Conservation (phyloP, 345 rosid genomes). For the thale cress (Arabidopsis thaliana) region DNA sequence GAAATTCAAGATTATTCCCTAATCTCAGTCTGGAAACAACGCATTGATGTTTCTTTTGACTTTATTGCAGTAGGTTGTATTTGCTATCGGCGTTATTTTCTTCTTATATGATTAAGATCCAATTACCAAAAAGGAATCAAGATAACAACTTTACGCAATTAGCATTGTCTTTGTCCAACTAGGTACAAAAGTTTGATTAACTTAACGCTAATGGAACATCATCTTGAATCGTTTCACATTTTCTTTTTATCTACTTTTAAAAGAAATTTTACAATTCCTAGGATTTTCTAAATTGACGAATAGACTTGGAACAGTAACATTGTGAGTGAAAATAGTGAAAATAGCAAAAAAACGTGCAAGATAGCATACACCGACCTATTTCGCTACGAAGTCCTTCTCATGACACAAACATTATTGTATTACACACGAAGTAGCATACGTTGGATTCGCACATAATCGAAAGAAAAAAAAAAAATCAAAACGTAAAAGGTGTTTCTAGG, state of each 20-base stretch:
- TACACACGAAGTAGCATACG: constrained; percentile 7
- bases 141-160: background rate
- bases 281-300: constrained; percentile 36
- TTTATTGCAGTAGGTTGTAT: constrained; percentile 15
- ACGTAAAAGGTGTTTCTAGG: background rate
- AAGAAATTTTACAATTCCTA: constrained; percentile 26
- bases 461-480: background rate
- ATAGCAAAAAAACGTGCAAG: constrained; percentile 38
- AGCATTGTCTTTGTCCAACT: constrained; percentile 22
- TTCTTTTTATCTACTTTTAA: background rate
- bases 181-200: constrained; percentile 30
- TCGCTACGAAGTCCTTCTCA: background rate
- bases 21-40: constrained; percentile 21
- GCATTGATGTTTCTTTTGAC: constrained; percentile 24
- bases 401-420: constrained; percentile 14
- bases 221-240: constrained; percentile 8
- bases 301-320: background rate
- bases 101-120: constrained; percentile 8
- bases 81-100: constrained; percentile 6
- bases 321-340: constrained; percentile 4
- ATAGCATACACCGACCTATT: constrained; percentile 33
- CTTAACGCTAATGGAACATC: constrained; percentile 13
- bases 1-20: constrained; percentile 28
- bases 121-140: background rate
- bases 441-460: background rate